These are phyloP conservation scores for Euphorbia corollata DNA, from an alignment of 441 rosid genomes.

Conservation along the genomic window DNA sequence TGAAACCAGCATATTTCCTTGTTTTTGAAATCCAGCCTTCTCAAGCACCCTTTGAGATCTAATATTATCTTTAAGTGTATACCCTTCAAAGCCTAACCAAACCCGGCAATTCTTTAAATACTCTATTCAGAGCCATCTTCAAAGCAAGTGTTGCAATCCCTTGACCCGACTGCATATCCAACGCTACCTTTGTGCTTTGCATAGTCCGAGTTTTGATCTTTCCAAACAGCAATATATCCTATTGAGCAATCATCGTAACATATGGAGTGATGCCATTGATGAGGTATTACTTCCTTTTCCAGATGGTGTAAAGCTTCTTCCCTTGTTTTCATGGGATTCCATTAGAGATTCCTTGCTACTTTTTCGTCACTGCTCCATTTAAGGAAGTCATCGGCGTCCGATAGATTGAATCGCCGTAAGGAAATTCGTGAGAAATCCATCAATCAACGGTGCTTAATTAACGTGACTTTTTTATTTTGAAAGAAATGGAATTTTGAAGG, in stretches of 20 bases:
- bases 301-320: conserved; percentile 34
- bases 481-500: too few species aligned
- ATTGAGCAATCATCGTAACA: conserved; percentile 37
- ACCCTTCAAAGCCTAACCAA: conserved; percentile 50
- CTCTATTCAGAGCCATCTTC: conserved; percentile 31
- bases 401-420: conserved; percentile 35
- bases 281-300: conserved; percentile 28
- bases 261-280: conserved; percentile 39
- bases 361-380: conserved; percentile 33
- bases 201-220: conserved; percentile 17
- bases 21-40: conserved; percentile 45
- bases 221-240: conserved; percentile 32
- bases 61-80: conserved; percentile 31
- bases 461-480: neutral
- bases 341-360: conserved; percentile 32
- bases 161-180: conserved; percentile 34
- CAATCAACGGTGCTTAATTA: too few species aligned
- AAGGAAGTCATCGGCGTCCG: conserved; percentile 45
- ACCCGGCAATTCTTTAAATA: conserved; percentile 26
- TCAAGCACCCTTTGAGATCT: conserved; percentile 41
- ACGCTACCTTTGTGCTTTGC: conserved; percentile 30
- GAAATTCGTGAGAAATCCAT: conserved; percentile 39
- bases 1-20: conserved; percentile 35
- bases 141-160: conserved; percentile 30
- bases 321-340: conserved; percentile 27